These are phyloP conservation scores for Lecanicillium sp. DNA, from an alignment of 2,329 filamentous ascomycete species.

Conservation along the genomic window DNA sequence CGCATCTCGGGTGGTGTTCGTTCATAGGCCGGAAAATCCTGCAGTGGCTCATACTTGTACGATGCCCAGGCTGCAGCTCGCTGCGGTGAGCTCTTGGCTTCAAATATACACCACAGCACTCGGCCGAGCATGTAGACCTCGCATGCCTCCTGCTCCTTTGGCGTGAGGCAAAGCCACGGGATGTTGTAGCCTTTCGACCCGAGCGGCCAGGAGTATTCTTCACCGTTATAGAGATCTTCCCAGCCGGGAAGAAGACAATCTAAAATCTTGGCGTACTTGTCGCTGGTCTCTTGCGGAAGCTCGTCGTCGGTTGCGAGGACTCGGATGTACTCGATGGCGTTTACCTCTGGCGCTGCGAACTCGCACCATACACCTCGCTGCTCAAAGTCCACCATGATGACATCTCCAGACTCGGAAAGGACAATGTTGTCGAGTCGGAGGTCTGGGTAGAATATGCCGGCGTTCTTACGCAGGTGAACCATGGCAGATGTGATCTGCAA, in stretches of 20 bases:
- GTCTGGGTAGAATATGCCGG: slow-evolving; percentile 47
- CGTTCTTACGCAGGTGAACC: slow-evolving; percentile 38
- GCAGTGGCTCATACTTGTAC: slow-evolving; percentile 46
- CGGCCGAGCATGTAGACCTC: slow-evolving; percentile 57
- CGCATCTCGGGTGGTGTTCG: slow-evolving; percentile 37
- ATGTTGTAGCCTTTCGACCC: slow-evolving; percentile 42
- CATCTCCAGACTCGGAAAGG: slow-evolving; percentile 36
- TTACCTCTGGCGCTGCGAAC: slow-evolving; percentile 53
- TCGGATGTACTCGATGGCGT: slow-evolving; percentile 50
- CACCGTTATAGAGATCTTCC: slow-evolving; percentile 29
- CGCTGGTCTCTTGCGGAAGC: slow-evolving; percentile 29
- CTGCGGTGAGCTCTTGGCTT: slow-evolving; percentile 51
- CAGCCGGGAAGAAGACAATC: slow-evolving; percentile 38
- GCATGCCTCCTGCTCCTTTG: slow-evolving; percentile 45
- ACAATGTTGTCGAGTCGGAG: slow-evolving; percentile 54
- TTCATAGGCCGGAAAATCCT: slow-evolving; percentile 48
- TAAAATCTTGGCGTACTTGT: slow-evolving; percentile 34
- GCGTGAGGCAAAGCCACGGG: slow-evolving; percentile 46
- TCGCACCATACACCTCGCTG: slow-evolving; percentile 57
- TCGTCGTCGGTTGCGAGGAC: slow-evolving; percentile 43
- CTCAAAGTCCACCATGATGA: slow-evolving; percentile 55
- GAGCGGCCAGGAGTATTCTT: slow-evolving; percentile 38
- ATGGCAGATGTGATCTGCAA: slow-evolving; percentile 44
- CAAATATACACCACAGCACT: slow-evolving; percentile 55
- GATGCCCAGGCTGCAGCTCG: slow-evolving; percentile 51